A percentile compares a stretch with the other conserved stretches of the same genome.
phyloP scores from a whole-genome alignment of 179 eudicot genomes.

The Actinidia polygama region DNA sequence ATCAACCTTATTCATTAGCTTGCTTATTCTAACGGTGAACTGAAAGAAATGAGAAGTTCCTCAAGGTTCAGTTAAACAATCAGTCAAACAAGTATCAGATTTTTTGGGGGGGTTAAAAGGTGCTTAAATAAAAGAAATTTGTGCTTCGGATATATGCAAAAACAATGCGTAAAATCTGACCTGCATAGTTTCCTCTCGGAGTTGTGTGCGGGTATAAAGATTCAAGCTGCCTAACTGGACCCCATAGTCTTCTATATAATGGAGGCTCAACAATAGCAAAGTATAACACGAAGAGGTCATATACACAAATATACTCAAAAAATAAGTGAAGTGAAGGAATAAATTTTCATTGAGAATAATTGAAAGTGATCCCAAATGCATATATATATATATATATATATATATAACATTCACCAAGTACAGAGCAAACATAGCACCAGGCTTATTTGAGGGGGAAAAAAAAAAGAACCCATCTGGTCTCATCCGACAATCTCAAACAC shows the following conservation, averaged over 20 bases:
- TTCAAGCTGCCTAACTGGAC: slow-evolving; percentile 73
- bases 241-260: slow-evolving; percentile 85
- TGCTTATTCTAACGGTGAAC: no score
- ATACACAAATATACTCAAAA: slow-evolving; percentile 6
- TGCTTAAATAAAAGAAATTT: no score
- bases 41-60: no score
- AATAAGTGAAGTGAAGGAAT: not conserved
- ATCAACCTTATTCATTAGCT: no score
- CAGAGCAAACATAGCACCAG: not conserved
- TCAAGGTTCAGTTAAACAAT: no score
- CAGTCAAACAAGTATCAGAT: no score
- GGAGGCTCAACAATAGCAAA: slow-evolving; percentile 55
- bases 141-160: no score
- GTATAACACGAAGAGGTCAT: slow-evolving; percentile 4
- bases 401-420: slow-evolving; percentile 1
- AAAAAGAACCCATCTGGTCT: not conserved
- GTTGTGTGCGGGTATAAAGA: slow-evolving; percentile 73
- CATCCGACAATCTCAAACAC: no score
- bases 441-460: not conserved
- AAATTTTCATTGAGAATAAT: not conserved
- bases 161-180: slow-evolving; percentile 65
- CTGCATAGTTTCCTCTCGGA: slow-evolving; percentile 78
- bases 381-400: not conserved
- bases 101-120: no score
- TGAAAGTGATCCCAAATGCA: slow-evolving; percentile 7